Evolutionary conservation across 371 early-diverging fungal genomes (phyloP), one percentile per base, ranked within the genome.

Genomic region (Haplosporangium sp.): DNA sequence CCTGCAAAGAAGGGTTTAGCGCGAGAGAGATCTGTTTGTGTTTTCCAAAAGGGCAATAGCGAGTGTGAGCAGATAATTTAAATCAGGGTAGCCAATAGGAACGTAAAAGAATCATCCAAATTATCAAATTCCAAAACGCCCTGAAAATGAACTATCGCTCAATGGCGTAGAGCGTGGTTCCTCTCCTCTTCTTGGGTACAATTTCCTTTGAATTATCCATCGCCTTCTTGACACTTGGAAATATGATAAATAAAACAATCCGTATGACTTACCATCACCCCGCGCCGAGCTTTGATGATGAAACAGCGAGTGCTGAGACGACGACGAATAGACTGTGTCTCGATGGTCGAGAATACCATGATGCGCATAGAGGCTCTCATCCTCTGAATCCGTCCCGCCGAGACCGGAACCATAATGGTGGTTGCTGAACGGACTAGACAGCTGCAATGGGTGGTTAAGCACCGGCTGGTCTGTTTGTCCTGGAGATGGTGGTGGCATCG

Each of bases 261-360:
- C 23, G 5, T 10, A 42, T 9, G 8, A 55, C 69, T 59, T 54
- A 70, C 70, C 70, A 23, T 71, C 65, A 23, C 60, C 46, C 21
- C n/a, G 21, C 7, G 41, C 56, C 6, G 59, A 38, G 13, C 64
- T 65, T 12, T 53, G 57, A n/a, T 54, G 46, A 13, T 59, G 71
- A 45, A 71, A 71, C n/a, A 71, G 54, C 36, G 71, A 71, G 46
- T 71, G 43, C 20, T 71, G 71, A 0, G 71, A 71, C 16, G 71
- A 71, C 13, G 65, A 55, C 5, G 65, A 71, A 29, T 59, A 71
- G 11, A 64, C 48, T 4, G 71, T 71, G 65, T 65, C 71, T 9
- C 71, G 41, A 8, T 63, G 64, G 40, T 65, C 65, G 64, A 51
- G 65, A 8, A 59, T 42, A 18, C 55, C 51, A 23, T 53, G 67